A percentile compares a stretch with the other conserved stretches of the same genome.
phyloP scores from a whole-genome alignment of 768 basidiomycete genomes.

The Nidula microcarpa region DNA sequence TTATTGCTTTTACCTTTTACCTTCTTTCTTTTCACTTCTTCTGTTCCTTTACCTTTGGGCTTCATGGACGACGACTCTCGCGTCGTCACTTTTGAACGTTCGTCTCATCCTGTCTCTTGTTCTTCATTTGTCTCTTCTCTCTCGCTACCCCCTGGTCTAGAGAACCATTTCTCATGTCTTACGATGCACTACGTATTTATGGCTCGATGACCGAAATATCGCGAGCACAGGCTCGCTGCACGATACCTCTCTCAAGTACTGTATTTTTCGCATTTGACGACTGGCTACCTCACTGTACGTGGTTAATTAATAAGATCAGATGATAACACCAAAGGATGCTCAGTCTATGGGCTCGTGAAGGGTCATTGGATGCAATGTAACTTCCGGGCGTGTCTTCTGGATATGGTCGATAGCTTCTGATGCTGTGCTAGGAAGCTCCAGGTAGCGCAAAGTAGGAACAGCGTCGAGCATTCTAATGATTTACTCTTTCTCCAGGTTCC shows the following conservation, averaged over 20 bases:
- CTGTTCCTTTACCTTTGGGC: neutral
- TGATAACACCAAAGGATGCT: too few species aligned
- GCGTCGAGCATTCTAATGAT: too few species aligned
- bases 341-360: too few species aligned
- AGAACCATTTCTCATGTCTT: neutral
- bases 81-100: neutral
- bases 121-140: constrained; percentile 2
- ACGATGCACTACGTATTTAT: constrained; percentile 4
- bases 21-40: neutral
- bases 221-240: constrained; percentile 10
- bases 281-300: constrained; percentile 1
- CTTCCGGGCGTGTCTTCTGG: too few species aligned
- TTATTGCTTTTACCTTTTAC: neutral
- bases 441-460: too few species aligned
- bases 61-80: too few species aligned
- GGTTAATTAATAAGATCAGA: neutral
- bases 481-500: too few species aligned
- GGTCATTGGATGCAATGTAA: too few species aligned
- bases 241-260: constrained; percentile 7
- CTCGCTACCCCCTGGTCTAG: neutral
- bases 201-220: constrained; percentile 7
- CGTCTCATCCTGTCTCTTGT: constrained; percentile 1
- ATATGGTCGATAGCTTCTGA: too few species aligned
- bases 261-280: constrained; percentile 4
- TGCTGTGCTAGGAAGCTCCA: too few species aligned